These are phyloP conservation scores for Austroboletus eburneus DNA, from an alignment of 768 basidiomycete species.

Conservation along the genomic window DNA sequence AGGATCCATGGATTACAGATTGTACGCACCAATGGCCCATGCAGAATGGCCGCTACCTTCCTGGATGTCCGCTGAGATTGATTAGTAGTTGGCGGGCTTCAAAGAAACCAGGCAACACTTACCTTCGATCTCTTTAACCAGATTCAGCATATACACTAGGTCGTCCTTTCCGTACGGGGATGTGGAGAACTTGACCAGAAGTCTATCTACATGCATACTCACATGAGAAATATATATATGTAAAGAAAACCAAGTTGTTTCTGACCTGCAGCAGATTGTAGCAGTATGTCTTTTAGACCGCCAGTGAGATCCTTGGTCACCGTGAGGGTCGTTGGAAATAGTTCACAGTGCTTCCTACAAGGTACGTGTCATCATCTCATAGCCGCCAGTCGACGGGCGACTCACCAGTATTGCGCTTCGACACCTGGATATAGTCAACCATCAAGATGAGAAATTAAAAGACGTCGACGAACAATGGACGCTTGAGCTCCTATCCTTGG, in stretches of 20 bases:
- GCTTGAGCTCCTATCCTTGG: slow-evolving; percentile 8
- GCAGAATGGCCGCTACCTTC: slow-evolving; percentile 12
- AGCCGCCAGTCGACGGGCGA: no score
- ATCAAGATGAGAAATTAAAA: neutral
- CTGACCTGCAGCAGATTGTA: slow-evolving; percentile 30
- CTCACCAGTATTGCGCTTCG: slow-evolving; percentile 30
- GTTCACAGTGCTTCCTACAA: slow-evolving; percentile 29
- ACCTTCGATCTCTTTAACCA: slow-evolving; percentile 30
- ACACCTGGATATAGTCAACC: slow-evolving; percentile 15
- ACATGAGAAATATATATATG: neutral
- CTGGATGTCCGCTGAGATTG: slow-evolving; percentile 6
- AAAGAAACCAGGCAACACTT: neutral
- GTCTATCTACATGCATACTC: slow-evolving; percentile 16
- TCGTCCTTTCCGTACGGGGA: slow-evolving; percentile 24
- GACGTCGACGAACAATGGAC: slow-evolving; percentile 21
- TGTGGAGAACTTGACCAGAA: slow-evolving; percentile 31
- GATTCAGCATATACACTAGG: slow-evolving; percentile 23
- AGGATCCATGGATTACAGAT: neutral
- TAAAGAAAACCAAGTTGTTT: neutral
- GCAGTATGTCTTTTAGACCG: slow-evolving; percentile 19
- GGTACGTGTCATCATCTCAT: neutral
- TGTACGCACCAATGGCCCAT: slow-evolving; percentile 25
- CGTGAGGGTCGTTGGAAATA: slow-evolving; percentile 24
- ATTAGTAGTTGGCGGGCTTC: neutral
- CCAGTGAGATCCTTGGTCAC: slow-evolving; percentile 17